phyloP scores from a whole-genome alignment of 108 stramenopile genomes.

The Parietichytrium sp. region DNA sequence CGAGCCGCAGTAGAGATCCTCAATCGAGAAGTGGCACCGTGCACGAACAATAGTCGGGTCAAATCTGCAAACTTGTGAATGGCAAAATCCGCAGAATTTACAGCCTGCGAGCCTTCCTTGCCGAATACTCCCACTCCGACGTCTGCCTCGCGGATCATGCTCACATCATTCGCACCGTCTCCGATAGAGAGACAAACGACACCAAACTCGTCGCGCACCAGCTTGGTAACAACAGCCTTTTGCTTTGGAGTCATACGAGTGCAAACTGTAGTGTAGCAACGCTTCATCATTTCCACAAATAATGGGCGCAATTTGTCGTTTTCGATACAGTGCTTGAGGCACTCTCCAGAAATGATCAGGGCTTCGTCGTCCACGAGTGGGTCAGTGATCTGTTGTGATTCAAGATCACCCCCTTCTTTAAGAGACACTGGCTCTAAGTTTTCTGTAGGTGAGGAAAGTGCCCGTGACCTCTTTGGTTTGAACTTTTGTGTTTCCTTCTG shows the following conservation, averaged over 20 bases:
- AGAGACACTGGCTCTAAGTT: too few species aligned
- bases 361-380: too few species aligned
- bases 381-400: not conserved
- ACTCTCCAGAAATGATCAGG: conserved; percentile 6
- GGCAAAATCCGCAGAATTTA: conserved; percentile 69
- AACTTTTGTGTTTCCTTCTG: not conserved
- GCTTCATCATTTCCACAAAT: not conserved
- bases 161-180: conserved; percentile 96
- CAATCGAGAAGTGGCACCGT: conserved; percentile 54
- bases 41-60: conserved; percentile 48
- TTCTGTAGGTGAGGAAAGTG: not conserved
- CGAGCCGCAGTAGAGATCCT: conserved; percentile 54
- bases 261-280: not conserved
- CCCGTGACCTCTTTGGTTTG: not conserved
- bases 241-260: conserved; percentile 75
- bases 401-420: too few species aligned
- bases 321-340: not conserved
- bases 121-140: conserved; percentile 91
- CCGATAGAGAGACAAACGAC: conserved; percentile 92
- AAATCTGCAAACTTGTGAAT: conserved; percentile 64
- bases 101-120: conserved; percentile 91
- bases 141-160: conserved; percentile 92
- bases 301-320: not conserved
- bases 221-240: conserved; percentile 79
- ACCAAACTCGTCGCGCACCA: conserved; percentile 75